Evolutionary conservation across 805 yeast species (phyloP), one percentile per base, ranked within the genome.

Genomic region (Schizosaccharomyces japonicus): DNA sequence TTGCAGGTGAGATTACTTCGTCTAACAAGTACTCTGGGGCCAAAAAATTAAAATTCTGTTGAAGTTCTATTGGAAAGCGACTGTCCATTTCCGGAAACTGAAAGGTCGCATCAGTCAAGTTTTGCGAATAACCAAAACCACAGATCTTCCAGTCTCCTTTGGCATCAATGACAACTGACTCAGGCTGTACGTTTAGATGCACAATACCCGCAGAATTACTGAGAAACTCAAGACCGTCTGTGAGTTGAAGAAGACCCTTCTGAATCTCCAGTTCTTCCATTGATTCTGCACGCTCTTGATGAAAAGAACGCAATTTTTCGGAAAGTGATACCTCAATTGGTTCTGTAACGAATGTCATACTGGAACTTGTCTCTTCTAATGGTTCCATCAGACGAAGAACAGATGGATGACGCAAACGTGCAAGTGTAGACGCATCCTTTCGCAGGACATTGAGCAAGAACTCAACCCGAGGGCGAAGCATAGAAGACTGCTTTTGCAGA

Each of bases 101-200:
- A 57, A 67, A 80, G 49, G 76, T 82, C 13, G 69, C 71, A 36
- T 60, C 64, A 25, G 49, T 39, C 21, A 48, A 23, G 13, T 40
- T 60, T 53, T 65, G 80, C 56, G 66, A 71, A 46, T 72, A 62
- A 47, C 71, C 76, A 50, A 90, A 69, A 0, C 95, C 95, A 5
- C 80, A 71, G 2, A 90, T 59, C 59, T 87, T 90, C 96, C 98
- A 90, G 62, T 90, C 96, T 3, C 92, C 85, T 53, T 61, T 60
- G 13, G 75, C 78, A 53, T 80, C 85, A 17, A 87, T 71, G 49
- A 79, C 71, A 1, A 90, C 67, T 0, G 93, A 72, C 6, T 71
- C 64, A 1, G 98, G 98, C 52, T 76, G 76, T 30, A 90, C 53
- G 53, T 83, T 80, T 52, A 80, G 59, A 62, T 87, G 94, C 5